phyloP scores from a whole-genome alignment of 768 basidiomycete genomes.

The Lactifluus subvellereus region DNA sequence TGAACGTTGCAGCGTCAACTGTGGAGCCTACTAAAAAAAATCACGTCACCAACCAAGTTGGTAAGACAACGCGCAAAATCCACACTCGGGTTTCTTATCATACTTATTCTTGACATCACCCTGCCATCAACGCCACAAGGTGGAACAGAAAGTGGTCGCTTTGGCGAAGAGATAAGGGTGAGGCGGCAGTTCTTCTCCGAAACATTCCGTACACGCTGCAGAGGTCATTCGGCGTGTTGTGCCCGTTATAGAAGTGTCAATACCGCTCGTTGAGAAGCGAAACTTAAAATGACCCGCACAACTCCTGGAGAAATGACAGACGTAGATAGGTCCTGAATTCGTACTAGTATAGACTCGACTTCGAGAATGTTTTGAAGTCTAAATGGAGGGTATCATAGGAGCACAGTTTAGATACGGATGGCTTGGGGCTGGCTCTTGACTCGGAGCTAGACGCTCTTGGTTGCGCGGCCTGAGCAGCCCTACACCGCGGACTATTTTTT shows the following conservation, averaged over 20 bases:
- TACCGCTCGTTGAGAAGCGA: too few relatives aligned
- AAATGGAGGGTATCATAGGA: too few relatives aligned
- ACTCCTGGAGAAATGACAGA: not conserved
- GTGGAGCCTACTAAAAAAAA: not conserved
- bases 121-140: not conserved
- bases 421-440: too few relatives aligned
- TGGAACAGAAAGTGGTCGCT: not conserved
- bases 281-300: not conserved
- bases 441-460: too few relatives aligned
- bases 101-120: not conserved
- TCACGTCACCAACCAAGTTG: not conserved
- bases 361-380: too few relatives aligned
- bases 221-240: not conserved
- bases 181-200: not conserved
- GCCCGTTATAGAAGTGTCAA: not conserved
- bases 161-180: not conserved
- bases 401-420: too few relatives aligned
- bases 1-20: not conserved
- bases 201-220: not conserved
- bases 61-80: not conserved
- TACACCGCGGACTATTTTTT: too few relatives aligned
- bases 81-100: not conserved
- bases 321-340: not conserved
- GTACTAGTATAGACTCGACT: not conserved
- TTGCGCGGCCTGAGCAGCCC: too few relatives aligned